These are phyloP conservation scores for Phylloporus arenicola DNA, from an alignment of 768 basidiomycete species.

Conservation along the genomic window DNA sequence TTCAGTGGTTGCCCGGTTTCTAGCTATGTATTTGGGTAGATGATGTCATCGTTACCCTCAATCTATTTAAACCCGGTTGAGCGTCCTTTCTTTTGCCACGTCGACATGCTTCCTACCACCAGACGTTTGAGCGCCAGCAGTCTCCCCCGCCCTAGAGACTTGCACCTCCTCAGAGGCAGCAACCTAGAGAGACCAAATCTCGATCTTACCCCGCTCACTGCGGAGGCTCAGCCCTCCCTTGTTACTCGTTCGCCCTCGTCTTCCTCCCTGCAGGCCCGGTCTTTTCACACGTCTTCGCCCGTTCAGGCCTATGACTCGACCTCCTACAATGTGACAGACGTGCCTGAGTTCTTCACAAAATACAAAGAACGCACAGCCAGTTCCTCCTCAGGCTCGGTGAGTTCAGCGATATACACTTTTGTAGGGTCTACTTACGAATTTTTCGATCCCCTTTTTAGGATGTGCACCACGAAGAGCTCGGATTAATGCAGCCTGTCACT, in stretches of 20 bases:
- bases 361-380: conserved; percentile 21
- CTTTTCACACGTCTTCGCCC: conserved; percentile 21
- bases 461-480: conserved; percentile 7
- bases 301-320: conserved; percentile 17
- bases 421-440: neutral
- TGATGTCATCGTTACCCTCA: conserved; percentile 20
- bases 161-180: conserved; percentile 35
- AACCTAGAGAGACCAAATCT: conserved; percentile 22
- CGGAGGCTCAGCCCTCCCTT: neutral
- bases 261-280: conserved; percentile 2
- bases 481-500: conserved; percentile 22
- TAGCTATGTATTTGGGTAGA: conserved; percentile 4
- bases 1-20: neutral
- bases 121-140: conserved; percentile 40
- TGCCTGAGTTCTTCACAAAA: conserved; percentile 26
- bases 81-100: neutral
- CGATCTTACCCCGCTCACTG: conserved; percentile 21
- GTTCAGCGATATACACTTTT: neutral
- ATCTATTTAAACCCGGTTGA: conserved; percentile 5
- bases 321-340: conserved; percentile 23
- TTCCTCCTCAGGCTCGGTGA: conserved; percentile 2
- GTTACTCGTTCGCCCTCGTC: neutral
- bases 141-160: conserved; percentile 34
- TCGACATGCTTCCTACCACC: conserved; percentile 14
- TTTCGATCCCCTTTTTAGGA: neutral